Evolutionary conservation across 441 rosid species (phyloP).

Genomic region (Arabidopsis hybrid): DNA sequence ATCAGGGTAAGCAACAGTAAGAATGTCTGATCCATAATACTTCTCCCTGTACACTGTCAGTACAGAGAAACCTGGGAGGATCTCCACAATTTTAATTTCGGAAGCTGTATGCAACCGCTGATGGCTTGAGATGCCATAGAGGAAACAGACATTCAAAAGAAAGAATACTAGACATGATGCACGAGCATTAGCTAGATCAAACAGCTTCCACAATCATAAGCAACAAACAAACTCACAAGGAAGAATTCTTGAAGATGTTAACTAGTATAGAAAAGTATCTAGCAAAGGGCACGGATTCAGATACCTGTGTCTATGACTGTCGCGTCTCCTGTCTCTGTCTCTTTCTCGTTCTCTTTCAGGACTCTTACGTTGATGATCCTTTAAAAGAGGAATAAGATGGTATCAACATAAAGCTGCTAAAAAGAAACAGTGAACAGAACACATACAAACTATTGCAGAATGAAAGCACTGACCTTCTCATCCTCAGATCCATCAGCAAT

Average conservation of each 20-base stretch:
- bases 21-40: constrained; percentile 93
- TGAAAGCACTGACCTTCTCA: constrained; percentile 62
- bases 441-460: constrained; percentile 6
- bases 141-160: constrained; percentile 38
- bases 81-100: constrained; percentile 56
- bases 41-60: constrained; percentile 99
- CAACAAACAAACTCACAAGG: background rate
- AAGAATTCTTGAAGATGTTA: background rate
- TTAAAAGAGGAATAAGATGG: constrained; percentile 34
- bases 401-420: constrained; percentile 20
- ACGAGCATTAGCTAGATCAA: constrained; percentile 18
- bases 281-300: background rate
- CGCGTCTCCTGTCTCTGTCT: constrained; percentile 67
- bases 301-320: constrained; percentile 79
- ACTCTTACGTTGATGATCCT: constrained; percentile 84
- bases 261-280: background rate
- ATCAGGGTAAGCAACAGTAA: background rate
- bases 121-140: constrained; percentile 70
- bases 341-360: constrained; percentile 85
- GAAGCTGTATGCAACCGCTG: constrained; percentile 67
- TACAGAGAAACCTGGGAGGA: constrained; percentile 98
- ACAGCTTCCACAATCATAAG: constrained; percentile 62
- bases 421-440: background rate
- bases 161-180: constrained; percentile 32
- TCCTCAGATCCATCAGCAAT: constrained; percentile 60